Evolutionary conservation across 2,329 filamentous ascomycete genomes (phyloP), one percentile per base, ranked within the genome.

Genomic region (Grosmannia clavigera): DNA sequence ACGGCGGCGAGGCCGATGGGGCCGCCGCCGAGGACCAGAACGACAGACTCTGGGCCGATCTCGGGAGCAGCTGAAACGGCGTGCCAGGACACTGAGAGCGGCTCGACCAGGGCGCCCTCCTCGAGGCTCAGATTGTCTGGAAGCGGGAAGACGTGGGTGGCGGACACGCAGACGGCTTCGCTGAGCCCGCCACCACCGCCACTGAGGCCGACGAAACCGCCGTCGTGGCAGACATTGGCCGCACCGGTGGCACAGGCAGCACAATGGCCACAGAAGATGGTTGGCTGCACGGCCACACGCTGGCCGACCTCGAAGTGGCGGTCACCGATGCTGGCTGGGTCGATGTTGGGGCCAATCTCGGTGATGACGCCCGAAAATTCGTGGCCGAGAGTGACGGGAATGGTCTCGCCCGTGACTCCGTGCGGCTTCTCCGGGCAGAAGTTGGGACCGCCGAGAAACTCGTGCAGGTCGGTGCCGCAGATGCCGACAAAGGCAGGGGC

Each of bases 231-330:
- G 57, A 73, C 65, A 59, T 75, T 73, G 61, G 73, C 74, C 3
- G 64, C 59, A 5, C 83, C 84, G 22, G 61, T 55, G 38, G 51
- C 40, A 58, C 71, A 73, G 7, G 61, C 51, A 5, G 54, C 58
- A 61, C 72, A 74, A 22, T 62, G 73, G 33, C 81, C 75, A 70
- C 83, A 86, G 0, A 81, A 80, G n/a, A 84, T 75, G 54, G 83
- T 83, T 2, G 83, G 82, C 72, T 88, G 85, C 74, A 87, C 81
- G 35, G 83, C 82, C 25, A 87, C 84, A 19, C 76, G 75, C 68
- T 87, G 84, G 59, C 84, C 85, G 35, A 81, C 75, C 65, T 80
- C 78, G 60, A 87, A 71, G 3, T 71, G 16, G 31, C 29, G 52
- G 52, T 16, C 38, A 16, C 25, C 51, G 11, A 29, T 35, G n/a